phyloP scores from a whole-genome alignment of 2,329 filamentous ascomycete genomes.

The Ceratocystiopsis sp. region DNA sequence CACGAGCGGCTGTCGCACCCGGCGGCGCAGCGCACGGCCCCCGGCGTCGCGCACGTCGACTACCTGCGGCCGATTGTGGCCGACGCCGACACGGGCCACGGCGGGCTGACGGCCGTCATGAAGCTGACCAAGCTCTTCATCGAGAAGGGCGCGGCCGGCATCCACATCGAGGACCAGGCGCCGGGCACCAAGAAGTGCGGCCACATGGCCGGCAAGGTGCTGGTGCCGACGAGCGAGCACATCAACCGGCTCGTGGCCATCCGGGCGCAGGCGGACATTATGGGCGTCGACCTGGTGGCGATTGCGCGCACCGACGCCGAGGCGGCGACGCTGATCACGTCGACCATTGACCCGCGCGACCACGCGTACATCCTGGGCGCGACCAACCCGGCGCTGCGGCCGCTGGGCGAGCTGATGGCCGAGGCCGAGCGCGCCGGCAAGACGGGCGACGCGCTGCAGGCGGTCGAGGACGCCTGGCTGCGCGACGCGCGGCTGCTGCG shows the following conservation, averaged over 20 bases:
- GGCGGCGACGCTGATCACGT: constrained; percentile 91
- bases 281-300: constrained; percentile 81
- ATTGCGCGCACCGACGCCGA: constrained; percentile 94
- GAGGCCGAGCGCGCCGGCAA: constrained; percentile 72
- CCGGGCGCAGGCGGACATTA: constrained; percentile 93
- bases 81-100: constrained; percentile 93
- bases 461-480: constrained; percentile 82
- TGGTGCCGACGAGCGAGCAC: constrained; percentile 93
- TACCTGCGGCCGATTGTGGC: constrained; percentile 93
- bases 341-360: constrained; percentile 88
- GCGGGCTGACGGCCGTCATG: constrained; percentile 96
- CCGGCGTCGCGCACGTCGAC: constrained; percentile 64
- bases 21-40: constrained; percentile 43
- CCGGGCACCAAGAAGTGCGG: constrained; percentile 99
- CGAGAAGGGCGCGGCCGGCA: constrained; percentile 90
- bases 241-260: constrained; percentile 96
- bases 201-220: constrained; percentile 96
- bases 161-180: constrained; percentile 97
- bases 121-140: constrained; percentile 97
- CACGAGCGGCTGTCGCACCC: constrained; percentile 75
- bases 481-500: constrained; percentile 64
- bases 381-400: constrained; percentile 71
- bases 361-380: constrained; percentile 82
- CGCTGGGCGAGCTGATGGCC: constrained; percentile 81
- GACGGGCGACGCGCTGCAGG: constrained; percentile 62